A percentile compares a stretch with the other conserved stretches of the same genome.
Evolutionary conservation across 306 rosid genomes (phyloP).

Genomic region (Fagus sylvatica): DNA sequence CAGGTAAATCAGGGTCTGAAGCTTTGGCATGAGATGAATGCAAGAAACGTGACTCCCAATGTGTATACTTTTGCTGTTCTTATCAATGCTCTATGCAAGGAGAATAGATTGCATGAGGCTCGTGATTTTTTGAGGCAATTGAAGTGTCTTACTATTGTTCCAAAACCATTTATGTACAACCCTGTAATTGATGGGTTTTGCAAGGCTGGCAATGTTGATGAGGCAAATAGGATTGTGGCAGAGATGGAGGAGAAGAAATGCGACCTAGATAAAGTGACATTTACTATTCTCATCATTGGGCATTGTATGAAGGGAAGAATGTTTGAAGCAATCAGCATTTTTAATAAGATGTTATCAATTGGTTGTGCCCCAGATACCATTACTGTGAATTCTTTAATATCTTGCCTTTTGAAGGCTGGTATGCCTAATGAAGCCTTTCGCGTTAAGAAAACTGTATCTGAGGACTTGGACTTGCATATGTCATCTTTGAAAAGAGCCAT

Average conservation of each 20-base stretch:
- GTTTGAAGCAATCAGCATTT: conserved; percentile 64
- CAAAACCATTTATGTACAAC: conserved; percentile 65
- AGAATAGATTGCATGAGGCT: conserved; percentile 70
- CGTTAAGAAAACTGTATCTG: conserved; percentile 40
- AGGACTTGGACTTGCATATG: conserved; percentile 32
- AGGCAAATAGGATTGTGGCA: conserved; percentile 64
- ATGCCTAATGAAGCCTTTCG: conserved; percentile 71
- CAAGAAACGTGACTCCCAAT: conserved; percentile 46
- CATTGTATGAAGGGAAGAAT: conserved; percentile 89
- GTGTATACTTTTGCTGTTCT: conserved; percentile 73
- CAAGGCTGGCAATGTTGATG: conserved; percentile 80
- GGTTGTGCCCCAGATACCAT: conserved; percentile 70
- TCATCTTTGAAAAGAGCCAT: conserved; percentile 21
- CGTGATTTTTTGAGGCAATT: conserved; percentile 51
- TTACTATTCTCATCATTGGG: conserved; percentile 82
- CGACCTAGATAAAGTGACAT: conserved; percentile 72
- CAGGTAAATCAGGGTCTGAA: conserved; percentile 55
- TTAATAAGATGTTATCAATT: conserved; percentile 68
- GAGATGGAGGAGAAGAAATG: conserved; percentile 81
- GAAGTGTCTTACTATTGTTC: conserved; percentile 47
- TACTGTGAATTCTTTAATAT: conserved; percentile 58
- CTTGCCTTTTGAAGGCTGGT: conserved; percentile 85
- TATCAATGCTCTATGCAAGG: conserved; percentile 69
- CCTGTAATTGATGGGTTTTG: conserved; percentile 86
- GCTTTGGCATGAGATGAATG: conserved; percentile 73